A percentile compares a stretch with the other conserved stretches of the same genome.
Conservation (phyloP, 805 yeast genomes). For the Kazachstania viticola region DNA sequence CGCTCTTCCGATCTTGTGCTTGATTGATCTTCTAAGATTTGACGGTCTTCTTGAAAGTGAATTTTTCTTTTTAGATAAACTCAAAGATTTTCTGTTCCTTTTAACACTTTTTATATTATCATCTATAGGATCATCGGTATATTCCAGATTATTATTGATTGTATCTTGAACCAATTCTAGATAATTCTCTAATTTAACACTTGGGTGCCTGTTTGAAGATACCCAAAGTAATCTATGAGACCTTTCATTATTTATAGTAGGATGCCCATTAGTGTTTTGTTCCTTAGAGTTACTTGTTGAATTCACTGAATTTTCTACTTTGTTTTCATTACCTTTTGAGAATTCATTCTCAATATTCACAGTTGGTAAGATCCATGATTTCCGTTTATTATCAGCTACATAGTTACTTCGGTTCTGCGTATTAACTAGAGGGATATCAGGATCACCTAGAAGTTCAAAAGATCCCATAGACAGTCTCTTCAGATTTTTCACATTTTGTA, state of each 20-base stretch:
- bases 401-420: background rate
- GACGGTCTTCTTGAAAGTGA: constrained; percentile 24
- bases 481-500: constrained; percentile 60
- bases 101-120: constrained; percentile 11
- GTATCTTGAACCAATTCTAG: constrained; percentile 47
- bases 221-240: constrained; percentile 72
- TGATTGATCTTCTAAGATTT: constrained; percentile 20
- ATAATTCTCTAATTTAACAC: constrained; percentile 80
- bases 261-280: too few relatives aligned
- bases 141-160: constrained; percentile 19
- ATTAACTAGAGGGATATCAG: constrained; percentile 41
- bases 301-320: too few relatives aligned
- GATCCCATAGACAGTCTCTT: constrained; percentile 61
- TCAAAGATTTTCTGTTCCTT: background rate
- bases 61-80: constrained; percentile 3
- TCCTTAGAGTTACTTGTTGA: too few relatives aligned
- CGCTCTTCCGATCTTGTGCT: too few relatives aligned
- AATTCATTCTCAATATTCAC: too few relatives aligned
- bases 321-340: too few relatives aligned
- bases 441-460: constrained; percentile 41
- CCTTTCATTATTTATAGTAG: constrained; percentile 2
- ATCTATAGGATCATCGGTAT: constrained; percentile 6
- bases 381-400: background rate
- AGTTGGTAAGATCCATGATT: background rate
- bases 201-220: constrained; percentile 89